Percentiles rank a stretch among this genome's conserved stretches.
These are phyloP conservation scores for Helianthus tuberosus DNA, from an alignment of 129 eudicot genomes.

Conservation along the genomic window DNA sequence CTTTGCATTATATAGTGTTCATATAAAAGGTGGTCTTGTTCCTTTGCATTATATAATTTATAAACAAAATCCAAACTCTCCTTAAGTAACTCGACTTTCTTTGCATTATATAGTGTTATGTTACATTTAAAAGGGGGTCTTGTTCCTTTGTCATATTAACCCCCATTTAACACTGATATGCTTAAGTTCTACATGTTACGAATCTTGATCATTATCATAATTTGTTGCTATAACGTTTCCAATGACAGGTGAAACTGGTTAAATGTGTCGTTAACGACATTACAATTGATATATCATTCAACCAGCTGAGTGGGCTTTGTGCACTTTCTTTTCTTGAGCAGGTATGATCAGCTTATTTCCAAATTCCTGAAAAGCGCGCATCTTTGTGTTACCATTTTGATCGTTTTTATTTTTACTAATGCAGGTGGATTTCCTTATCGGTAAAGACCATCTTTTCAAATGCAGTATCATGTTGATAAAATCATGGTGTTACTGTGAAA, in stretches of 20 bases:
- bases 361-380: not conserved
- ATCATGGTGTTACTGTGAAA: constrained; percentile 91
- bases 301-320: constrained; percentile 86
- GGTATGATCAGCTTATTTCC: constrained; percentile 41
- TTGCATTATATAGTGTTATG: too few relatives aligned
- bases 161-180: too few relatives aligned
- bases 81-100: too few relatives aligned
- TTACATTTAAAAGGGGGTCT: too few relatives aligned
- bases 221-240: constrained; percentile 16
- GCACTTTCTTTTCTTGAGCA: constrained; percentile 93
- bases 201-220: constrained; percentile 2
- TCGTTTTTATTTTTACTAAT: constrained; percentile 10
- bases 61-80: too few relatives aligned
- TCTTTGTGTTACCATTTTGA: not conserved
- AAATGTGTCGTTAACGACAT: constrained; percentile 68
- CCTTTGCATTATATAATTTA: too few relatives aligned
- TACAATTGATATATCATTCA: constrained; percentile 75
- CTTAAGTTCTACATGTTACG: too few relatives aligned
- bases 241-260: constrained; percentile 88
- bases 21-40: too few relatives aligned
- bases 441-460: constrained; percentile 78
- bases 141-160: too few relatives aligned
- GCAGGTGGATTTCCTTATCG: constrained; percentile 79
- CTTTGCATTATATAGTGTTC: too few relatives aligned
- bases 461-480: constrained; percentile 83